Evolutionary conservation across 2,329 filamentous ascomycete species (phyloP), one percentile per base, ranked within the genome.

Genomic region (Aschersonia sp.): DNA sequence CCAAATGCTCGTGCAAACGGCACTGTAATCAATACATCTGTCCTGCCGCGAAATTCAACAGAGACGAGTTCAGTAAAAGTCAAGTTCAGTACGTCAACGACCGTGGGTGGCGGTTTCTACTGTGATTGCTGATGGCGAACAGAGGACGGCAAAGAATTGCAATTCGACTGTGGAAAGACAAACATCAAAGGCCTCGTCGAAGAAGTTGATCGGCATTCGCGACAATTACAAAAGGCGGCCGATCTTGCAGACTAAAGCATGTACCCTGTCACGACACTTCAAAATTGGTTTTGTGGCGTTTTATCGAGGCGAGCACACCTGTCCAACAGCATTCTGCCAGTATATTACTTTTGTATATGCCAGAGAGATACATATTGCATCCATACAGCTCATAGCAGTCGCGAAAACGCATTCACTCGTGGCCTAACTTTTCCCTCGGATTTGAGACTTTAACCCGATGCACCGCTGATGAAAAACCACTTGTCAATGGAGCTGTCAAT

Each of bases 401-500:
- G 22, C 22, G 3, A 22, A 22, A 22, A 22, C 22, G 22, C 22
- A 22, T 22, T 22, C 2, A 3, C 22, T 22, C 22, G 3, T 22
- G 22, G 22, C 22, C 35, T 9, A 12, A 37, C 35, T 9, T 37
- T 9, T 12, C 12, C 5, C 8, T 9, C 35, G 35, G 8, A 8
- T 12, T 31, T 31, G 29, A 4, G 31, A 12, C 32, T 31, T 72
- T 85, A 90, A 59, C 83, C 76, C 59, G 88, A 87, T 64, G 92
- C 92, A 69, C 92, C 92, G 67, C 88, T 95, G 71, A 98, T 98
- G 81, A 97, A 98, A 84, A 98, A 98, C 92, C 92, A 98, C 82
- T 98, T 98, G 81, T 98, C 92, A 64, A 97, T 95, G 70, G 83
- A 94, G 65, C 81, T 78, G 65, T 98, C 92, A 59, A 98, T 95